Evolutionary conservation across 441 rosid species (phyloP), one percentile per base, ranked within the genome.

Genomic region (Croton laevigatus): DNA sequence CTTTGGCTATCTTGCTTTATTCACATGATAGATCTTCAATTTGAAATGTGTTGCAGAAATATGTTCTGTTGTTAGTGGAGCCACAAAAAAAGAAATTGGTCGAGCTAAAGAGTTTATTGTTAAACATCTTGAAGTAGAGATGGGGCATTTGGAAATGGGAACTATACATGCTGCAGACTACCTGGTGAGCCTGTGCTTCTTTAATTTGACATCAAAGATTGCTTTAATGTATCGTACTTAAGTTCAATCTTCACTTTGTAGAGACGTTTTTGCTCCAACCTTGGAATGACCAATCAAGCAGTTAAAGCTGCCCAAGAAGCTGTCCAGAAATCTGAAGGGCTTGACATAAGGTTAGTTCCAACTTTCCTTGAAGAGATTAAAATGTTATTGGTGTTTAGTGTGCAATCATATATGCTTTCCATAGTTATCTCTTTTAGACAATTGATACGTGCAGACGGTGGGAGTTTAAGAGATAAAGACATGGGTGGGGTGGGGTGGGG

Each of bases 81-180:
- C 80, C 11, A 74, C 75, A 62, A 71, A 60, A 78, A 80, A 74
- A 73, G 84, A 78, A 62, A 76, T 78, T 72, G 75, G 75, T n/a
- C 79, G 69, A 17, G 82, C 82, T 12, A 73, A 69, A 62, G 79
- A 74, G 51, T 65, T 70, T 11, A 78, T 81, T 51, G 55, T 66
- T 63, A 77, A 75, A 59, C 73, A 74, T 14, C 45, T 74, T 6
- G 81, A 70, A 46, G 61, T 81, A 59, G 68, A 49, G 55, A 76
- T 55, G 72, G 75, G 79, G 6, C 69, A 55, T 22, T 51, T 76
- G 57, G 79, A 76, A 67, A 32, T 66, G 75, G 73, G 71, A 49
- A 68, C 79, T 3, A 76, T 66, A n/a, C 60, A 66, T n/a, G 71
- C 96, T 19, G 94, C 91, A 62, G 98, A 93, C 74, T 90, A 89